phyloP scores from a whole-genome alignment of 768 basidiomycete genomes.

The Mycena latifolia region DNA sequence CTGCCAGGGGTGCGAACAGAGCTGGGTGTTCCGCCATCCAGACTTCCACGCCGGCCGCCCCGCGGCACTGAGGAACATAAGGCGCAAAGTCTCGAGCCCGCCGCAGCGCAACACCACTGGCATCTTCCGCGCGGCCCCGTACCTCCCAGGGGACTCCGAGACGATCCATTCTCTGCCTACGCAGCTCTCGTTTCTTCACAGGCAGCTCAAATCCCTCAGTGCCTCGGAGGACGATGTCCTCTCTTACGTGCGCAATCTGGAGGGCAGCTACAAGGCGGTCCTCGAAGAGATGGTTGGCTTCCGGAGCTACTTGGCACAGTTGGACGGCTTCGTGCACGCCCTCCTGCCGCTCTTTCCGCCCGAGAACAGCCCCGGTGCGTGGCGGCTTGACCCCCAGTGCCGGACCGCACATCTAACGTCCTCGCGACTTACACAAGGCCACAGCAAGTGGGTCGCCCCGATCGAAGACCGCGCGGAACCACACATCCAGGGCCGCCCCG shows the following conservation, averaged over 20 bases:
- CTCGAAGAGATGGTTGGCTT: slow-evolving; percentile 79
- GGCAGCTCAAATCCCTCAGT: slow-evolving; percentile 57
- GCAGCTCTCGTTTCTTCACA: too few relatives aligned
- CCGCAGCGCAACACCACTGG: not conserved
- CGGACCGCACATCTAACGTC: too few relatives aligned
- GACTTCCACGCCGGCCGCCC: slow-evolving; percentile 54
- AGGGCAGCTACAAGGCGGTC: slow-evolving; percentile 74
- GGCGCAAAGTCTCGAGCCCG: too few relatives aligned
- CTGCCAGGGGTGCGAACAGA: too few relatives aligned
- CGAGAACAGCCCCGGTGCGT: too few relatives aligned
- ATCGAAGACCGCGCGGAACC: too few relatives aligned
- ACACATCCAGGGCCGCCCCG: too few relatives aligned
- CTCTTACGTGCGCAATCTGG: slow-evolving; percentile 66
- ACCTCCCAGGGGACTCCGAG: slow-evolving; percentile 46
- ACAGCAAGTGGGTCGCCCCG: too few relatives aligned
- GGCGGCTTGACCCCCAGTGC: too few relatives aligned
- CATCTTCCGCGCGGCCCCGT: slow-evolving; percentile 27
- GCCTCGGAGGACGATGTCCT: slow-evolving; percentile 64
- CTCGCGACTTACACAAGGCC: too few relatives aligned
- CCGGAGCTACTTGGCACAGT: slow-evolving; percentile 82
- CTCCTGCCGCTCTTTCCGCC: too few relatives aligned
- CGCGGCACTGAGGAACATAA: slow-evolving; percentile 67
- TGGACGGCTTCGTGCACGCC: too few relatives aligned
- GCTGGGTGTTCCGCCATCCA: slow-evolving; percentile 68
- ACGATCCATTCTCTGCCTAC: slow-evolving; percentile 50